Conservation (phyloP, 768 basidiomycete genomes). For the Lyophyllum shimeji region DNA sequence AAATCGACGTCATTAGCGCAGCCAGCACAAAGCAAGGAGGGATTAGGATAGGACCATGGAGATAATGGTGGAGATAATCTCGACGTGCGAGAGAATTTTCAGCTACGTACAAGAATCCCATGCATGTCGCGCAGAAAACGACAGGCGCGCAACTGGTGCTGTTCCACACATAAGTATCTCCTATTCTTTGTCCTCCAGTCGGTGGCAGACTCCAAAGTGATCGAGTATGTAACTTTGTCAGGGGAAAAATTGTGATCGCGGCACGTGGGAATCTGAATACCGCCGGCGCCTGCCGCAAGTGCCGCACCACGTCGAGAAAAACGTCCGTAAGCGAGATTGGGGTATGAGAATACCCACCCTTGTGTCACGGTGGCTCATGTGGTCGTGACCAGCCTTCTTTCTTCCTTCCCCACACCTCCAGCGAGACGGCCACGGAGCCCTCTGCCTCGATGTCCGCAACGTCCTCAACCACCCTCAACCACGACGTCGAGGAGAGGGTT, state of each 20-base stretch:
- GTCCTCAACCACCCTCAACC: slow-evolving; percentile 11
- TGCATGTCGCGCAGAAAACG: too few species aligned
- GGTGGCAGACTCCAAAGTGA: too few species aligned
- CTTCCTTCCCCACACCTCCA: slow-evolving; percentile 5
- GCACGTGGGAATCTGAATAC: background rate
- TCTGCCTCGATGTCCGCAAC: slow-evolving; percentile 8
- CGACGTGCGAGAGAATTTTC: background rate
- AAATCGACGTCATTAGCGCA: too few species aligned
- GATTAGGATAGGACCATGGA: background rate
- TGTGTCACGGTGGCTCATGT: slow-evolving; percentile 11
- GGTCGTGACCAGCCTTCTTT: slow-evolving; percentile 4
- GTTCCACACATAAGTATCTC: background rate
- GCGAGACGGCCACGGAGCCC: background rate
- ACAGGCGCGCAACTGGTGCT: background rate
- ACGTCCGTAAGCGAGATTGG: background rate
- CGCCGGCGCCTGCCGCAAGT: slow-evolving; percentile 16
- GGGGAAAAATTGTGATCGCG: background rate
- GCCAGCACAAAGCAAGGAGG: background rate
- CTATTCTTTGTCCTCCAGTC: background rate
- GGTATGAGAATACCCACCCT: slow-evolving; percentile 1
- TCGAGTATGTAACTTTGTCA: too few species aligned
- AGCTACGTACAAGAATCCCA: background rate
- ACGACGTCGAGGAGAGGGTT: background rate
- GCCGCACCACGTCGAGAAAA: slow-evolving; percentile 6
- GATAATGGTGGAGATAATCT: background rate